Evolutionary conservation across 73 alveolate species (phyloP).

Genomic region (Urostyla sp.): DNA sequence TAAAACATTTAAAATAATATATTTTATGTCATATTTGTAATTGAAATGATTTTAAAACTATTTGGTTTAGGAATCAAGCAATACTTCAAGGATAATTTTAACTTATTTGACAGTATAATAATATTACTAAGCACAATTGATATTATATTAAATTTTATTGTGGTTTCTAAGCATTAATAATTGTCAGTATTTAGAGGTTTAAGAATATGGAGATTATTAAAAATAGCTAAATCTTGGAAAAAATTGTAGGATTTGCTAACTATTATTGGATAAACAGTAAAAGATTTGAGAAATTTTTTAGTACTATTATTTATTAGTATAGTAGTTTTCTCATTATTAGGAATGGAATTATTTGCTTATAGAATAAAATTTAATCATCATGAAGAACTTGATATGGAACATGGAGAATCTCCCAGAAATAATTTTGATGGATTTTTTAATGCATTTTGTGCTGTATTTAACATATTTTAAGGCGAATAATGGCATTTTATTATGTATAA

Average conservation of each 20-base stretch:
- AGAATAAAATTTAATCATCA: conserved; percentile 38
- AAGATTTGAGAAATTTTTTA: conserved; percentile 47
- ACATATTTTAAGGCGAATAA: conserved; percentile 22
- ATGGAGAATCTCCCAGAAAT: conserved; percentile 35
- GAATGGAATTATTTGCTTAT: conserved; percentile 62
- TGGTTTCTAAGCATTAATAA: conserved; percentile 1
- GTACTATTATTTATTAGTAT: conserved; percentile 25
- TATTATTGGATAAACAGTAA: conserved; percentile 35
- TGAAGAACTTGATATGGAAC: neutral
- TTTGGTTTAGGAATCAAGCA: conserved; percentile 35
- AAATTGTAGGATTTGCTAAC: conserved; percentile 35
- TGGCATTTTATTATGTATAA: conserved; percentile 24
- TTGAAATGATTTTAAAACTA: conserved; percentile 41
- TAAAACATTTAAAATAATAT: conserved; percentile 19
- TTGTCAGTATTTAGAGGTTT: conserved; percentile 29
- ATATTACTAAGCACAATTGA: conserved; percentile 43
- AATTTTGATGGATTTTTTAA: conserved; percentile 21
- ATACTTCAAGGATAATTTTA: conserved; percentile 54
- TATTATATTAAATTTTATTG: conserved; percentile 7
- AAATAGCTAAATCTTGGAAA: conserved; percentile 56
- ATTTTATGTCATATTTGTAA: conserved; percentile 23
- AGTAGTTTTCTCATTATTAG: conserved; percentile 32
- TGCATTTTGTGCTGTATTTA: conserved; percentile 40
- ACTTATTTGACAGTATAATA: conserved; percentile 51
- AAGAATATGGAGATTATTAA: conserved; percentile 46